Conservation (phyloP, 768 basidiomycete genomes). For the Kwoniella sp. region DNA sequence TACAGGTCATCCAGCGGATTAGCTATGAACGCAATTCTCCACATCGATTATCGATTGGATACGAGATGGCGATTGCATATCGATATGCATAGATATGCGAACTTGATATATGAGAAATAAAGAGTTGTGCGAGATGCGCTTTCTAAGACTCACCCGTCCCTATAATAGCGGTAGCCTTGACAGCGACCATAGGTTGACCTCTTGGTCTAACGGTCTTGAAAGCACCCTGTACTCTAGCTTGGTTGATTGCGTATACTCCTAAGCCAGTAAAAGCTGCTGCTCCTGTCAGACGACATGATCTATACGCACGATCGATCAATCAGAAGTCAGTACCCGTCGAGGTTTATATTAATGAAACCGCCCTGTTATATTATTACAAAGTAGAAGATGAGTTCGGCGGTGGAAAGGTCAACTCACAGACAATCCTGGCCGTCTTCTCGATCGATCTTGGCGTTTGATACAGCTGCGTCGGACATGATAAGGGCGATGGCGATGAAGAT, state of each 20-base stretch:
- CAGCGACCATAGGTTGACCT: slow-evolving; percentile 31
- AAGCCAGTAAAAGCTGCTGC: slow-evolving; percentile 43
- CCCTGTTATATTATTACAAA: too few relatives aligned
- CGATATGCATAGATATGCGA: too few relatives aligned
- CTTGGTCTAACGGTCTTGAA: slow-evolving; percentile 32
- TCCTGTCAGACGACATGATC: slow-evolving; percentile 44
- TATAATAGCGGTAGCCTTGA: slow-evolving; percentile 34
- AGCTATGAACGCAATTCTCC: background rate
- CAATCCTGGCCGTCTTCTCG: slow-evolving; percentile 14
- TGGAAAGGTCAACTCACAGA: slow-evolving; percentile 8
- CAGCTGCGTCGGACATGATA: slow-evolving; percentile 16
- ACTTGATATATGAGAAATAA: too few relatives aligned
- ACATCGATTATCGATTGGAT: background rate
- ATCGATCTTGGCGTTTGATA: slow-evolving; percentile 4
- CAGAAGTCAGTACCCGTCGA: too few relatives aligned
- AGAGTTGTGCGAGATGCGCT: too few relatives aligned
- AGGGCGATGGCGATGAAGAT: too few relatives aligned
- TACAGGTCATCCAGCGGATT: too few relatives aligned
- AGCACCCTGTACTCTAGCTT: slow-evolving; percentile 37
- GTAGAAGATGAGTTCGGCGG: background rate
- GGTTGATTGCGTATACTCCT: slow-evolving; percentile 45
- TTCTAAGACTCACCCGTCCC: slow-evolving; percentile 44
- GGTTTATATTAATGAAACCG: too few relatives aligned
- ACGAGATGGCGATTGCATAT: too few relatives aligned
- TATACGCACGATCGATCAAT: too few relatives aligned